These are phyloP conservation scores for Xerocomellus intermedius DNA, from an alignment of 768 basidiomycete genomes.

Conservation along the genomic window DNA sequence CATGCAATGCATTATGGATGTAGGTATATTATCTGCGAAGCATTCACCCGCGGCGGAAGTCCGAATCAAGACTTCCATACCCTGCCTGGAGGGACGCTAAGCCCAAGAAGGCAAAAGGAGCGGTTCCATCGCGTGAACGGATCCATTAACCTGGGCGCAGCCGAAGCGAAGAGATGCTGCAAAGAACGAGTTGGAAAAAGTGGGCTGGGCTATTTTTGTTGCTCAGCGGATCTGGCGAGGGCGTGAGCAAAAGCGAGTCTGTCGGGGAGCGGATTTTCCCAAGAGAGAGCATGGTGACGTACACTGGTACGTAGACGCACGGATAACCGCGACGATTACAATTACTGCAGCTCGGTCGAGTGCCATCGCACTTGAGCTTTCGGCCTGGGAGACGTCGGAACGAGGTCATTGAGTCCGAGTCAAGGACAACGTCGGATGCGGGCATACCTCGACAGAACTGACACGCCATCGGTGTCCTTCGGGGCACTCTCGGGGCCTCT, in stretches of 20 bases:
- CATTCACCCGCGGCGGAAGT: slow-evolving; percentile 7
- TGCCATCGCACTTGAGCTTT: slow-evolving; percentile 73
- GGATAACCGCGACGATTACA: slow-evolving; percentile 59
- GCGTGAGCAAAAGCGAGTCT: slow-evolving; percentile 8
- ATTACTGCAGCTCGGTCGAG: slow-evolving; percentile 60
- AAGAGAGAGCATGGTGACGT: slow-evolving; percentile 30
- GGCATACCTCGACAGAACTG: slow-evolving; percentile 64
- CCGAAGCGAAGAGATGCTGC: slow-evolving; percentile 22
- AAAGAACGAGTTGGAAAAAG: slow-evolving; percentile 8
- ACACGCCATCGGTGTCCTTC: slow-evolving; percentile 69
- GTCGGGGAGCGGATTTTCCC: slow-evolving; percentile 5
- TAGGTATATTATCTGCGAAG: slow-evolving; percentile 24
- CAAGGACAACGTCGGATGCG: neutral
- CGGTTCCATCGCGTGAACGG: slow-evolving; percentile 24
- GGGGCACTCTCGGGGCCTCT: slow-evolving; percentile 33
- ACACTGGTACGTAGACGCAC: slow-evolving; percentile 68
- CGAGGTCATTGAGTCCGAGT: neutral
- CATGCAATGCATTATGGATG: slow-evolving; percentile 28
- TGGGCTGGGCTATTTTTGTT: slow-evolving; percentile 29
- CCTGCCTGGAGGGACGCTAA: neutral
- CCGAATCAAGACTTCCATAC: slow-evolving; percentile 5
- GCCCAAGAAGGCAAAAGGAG: slow-evolving; percentile 9
- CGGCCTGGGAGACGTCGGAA: slow-evolving; percentile 43
- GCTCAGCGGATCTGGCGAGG: slow-evolving; percentile 25
- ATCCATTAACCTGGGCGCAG: slow-evolving; percentile 15